Percentiles rank a stretch among this genome's conserved stretches.
phyloP scores from a whole-genome alignment of 2,329 filamentous ascomycete species.

The Trichoderma gracile region DNA sequence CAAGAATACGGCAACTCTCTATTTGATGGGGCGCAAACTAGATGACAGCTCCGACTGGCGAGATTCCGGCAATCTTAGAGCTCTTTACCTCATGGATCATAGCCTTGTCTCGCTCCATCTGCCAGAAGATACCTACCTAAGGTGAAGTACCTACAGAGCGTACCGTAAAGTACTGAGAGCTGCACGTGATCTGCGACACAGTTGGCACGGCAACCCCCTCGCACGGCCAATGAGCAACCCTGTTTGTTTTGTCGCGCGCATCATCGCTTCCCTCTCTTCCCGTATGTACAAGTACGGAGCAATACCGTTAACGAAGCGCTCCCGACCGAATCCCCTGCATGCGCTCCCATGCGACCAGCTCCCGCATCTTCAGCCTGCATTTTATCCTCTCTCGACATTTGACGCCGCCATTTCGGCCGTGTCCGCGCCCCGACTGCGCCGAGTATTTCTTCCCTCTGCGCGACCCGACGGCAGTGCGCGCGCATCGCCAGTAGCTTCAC shows the following conservation, averaged over 20 bases:
- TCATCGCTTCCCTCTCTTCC: slow-evolving; percentile 2
- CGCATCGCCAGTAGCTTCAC: slow-evolving; percentile 8
- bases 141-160: too few species aligned
- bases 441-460: neutral
- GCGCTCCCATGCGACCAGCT: slow-evolving; percentile 4
- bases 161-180: neutral
- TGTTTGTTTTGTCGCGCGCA: slow-evolving; percentile 30
- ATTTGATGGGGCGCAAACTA: neutral
- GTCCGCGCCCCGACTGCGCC: neutral
- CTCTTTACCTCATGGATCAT: too few species aligned
- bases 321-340: slow-evolving; percentile 21
- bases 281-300: too few species aligned
- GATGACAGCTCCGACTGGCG: neutral
- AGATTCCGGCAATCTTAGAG: slow-evolving; percentile 18
- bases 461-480: slow-evolving; percentile 8
- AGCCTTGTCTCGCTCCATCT: neutral
- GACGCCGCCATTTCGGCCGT: neutral
- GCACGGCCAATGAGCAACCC: slow-evolving; percentile 30
- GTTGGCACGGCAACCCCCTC: slow-evolving; percentile 41
- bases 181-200: slow-evolving; percentile 10
- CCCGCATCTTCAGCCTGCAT: neutral
- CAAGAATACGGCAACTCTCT: neutral
- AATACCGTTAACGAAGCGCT: neutral
- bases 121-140: too few species aligned
- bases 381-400: neutral